These are phyloP conservation scores for Periglandula ipomoeae DNA, from an alignment of 2,329 filamentous ascomycete genomes.

Conservation along the genomic window DNA sequence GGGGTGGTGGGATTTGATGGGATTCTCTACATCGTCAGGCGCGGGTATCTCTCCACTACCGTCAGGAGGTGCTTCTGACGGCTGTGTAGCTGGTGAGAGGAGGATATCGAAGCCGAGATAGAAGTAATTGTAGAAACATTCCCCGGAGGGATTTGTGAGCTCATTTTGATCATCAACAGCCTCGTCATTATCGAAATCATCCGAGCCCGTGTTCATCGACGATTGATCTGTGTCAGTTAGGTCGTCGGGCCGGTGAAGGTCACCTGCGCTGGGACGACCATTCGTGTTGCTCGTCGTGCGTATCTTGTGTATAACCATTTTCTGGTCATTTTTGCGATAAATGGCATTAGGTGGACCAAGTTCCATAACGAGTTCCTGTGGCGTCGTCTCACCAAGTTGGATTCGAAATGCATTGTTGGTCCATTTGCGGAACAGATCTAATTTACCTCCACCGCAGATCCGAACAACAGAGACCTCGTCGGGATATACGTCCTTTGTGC, in stretches of 20 bases:
- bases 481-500: slow-evolving; percentile 69
- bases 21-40: slow-evolving; percentile 16
- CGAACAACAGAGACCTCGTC: slow-evolving; percentile 79
- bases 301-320: slow-evolving; percentile 75
- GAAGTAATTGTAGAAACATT: slow-evolving; percentile 97
- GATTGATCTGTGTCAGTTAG: slow-evolving; percentile 67
- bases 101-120: slow-evolving; percentile 89
- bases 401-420: slow-evolving; percentile 61
- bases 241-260: slow-evolving; percentile 43
- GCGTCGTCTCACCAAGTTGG: slow-evolving; percentile 73
- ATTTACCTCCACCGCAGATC: slow-evolving; percentile 66
- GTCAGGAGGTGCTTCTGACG: slow-evolving; percentile 51
- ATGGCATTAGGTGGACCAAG: slow-evolving; percentile 90
- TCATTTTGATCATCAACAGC: slow-evolving; percentile 47
- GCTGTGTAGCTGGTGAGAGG: slow-evolving; percentile 64
- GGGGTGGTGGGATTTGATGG: slow-evolving; percentile 33
- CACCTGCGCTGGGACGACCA: slow-evolving; percentile 33
- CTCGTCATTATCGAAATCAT: slow-evolving; percentile 54
- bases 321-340: slow-evolving; percentile 82
- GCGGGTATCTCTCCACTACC: slow-evolving; percentile 8
- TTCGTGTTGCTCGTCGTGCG: slow-evolving; percentile 43
- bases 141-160: slow-evolving; percentile 46
- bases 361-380: slow-evolving; percentile 84
- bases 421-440: slow-evolving; percentile 70
- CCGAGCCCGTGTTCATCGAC: slow-evolving; percentile 60